These are phyloP conservation scores for Coemansia sp. DNA, from an alignment of 192 early-diverging fungal species.

Conservation along the genomic window DNA sequence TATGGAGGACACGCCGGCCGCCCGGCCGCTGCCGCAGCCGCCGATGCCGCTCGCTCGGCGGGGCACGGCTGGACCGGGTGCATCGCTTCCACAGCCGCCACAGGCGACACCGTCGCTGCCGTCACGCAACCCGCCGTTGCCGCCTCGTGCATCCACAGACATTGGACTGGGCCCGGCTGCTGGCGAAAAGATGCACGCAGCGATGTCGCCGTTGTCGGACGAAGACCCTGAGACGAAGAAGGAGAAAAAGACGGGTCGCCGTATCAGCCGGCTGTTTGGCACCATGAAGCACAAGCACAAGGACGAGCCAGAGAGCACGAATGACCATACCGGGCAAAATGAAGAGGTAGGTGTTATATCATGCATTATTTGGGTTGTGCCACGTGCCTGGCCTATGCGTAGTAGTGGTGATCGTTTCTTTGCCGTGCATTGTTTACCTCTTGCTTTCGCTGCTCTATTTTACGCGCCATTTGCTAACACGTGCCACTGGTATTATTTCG, in stretches of 20 bases:
- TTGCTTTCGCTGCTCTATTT: background rate
- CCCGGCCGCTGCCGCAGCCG: conserved; percentile 39
- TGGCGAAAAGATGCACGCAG: conserved; percentile 1
- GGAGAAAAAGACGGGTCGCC: conserved; percentile 46
- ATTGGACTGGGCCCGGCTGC: background rate
- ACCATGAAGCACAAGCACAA: conserved; percentile 43
- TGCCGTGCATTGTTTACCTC: background rate
- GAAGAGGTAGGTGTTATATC: conserved; percentile 20
- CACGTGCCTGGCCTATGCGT: conserved; percentile 8
- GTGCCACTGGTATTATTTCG: background rate
- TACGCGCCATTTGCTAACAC: background rate
- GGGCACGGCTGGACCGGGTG: background rate
- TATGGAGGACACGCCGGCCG: conserved; percentile 9
- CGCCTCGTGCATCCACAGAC: conserved; percentile 21
- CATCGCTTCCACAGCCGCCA: conserved; percentile 2
- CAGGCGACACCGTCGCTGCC: conserved; percentile 22
- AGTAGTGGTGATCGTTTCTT: background rate
- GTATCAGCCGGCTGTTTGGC: conserved; percentile 50
- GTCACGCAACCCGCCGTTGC: conserved; percentile 31
- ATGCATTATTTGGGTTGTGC: background rate
- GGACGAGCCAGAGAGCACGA: conserved; percentile 12
- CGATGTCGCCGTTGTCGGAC: conserved; percentile 10
- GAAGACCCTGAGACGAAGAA: conserved; percentile 32
- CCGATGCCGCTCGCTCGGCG: conserved; percentile 15
- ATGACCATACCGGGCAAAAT: conserved; percentile 1